Conservation (phyloP, 2,329 filamentous ascomycete genomes). For the Talaromyces sp. region DNA sequence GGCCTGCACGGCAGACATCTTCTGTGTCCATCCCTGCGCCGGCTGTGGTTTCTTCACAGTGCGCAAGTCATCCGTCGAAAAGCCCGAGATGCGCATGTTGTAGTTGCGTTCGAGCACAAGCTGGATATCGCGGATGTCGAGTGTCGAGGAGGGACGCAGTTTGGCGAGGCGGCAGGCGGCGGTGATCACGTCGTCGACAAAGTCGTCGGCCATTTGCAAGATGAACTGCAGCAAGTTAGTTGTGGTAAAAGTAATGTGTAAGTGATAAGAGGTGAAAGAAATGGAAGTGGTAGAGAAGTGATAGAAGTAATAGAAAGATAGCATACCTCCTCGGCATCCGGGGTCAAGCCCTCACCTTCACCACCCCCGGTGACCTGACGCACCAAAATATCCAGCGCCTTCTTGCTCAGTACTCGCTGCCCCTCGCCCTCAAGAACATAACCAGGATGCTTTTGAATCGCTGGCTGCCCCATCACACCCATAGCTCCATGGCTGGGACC, state of each 20-base stretch:
- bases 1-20: conserved; percentile 94
- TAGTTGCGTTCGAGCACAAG: conserved; percentile 77
- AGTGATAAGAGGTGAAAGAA: not conserved
- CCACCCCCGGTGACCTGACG: conserved; percentile 82
- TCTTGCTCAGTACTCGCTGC: conserved; percentile 91
- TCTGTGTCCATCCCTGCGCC: conserved; percentile 81
- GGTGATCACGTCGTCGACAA: conserved; percentile 85
- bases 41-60: conserved; percentile 93
- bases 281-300: not conserved
- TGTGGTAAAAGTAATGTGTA: not conserved
- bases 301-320: not conserved
- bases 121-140: conserved; percentile 84
- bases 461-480: conserved; percentile 82
- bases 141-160: conserved; percentile 79
- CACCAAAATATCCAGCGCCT: conserved; percentile 92
- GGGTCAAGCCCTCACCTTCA: conserved; percentile 71
- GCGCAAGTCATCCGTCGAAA: conserved; percentile 86
- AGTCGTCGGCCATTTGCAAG: conserved; percentile 83
- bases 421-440: conserved; percentile 88
- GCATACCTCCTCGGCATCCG: conserved; percentile 90
- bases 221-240: conserved; percentile 56
- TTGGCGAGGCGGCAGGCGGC: conserved; percentile 87
- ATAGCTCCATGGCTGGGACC: conserved; percentile 68
- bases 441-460: conserved; percentile 70
- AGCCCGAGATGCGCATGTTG: conserved; percentile 90